A percentile compares a stretch with the other conserved stretches of the same genome.
phyloP scores from a whole-genome alignment of 495 filamentous ascomycete species.

The Pyrenula massariospora region DNA sequence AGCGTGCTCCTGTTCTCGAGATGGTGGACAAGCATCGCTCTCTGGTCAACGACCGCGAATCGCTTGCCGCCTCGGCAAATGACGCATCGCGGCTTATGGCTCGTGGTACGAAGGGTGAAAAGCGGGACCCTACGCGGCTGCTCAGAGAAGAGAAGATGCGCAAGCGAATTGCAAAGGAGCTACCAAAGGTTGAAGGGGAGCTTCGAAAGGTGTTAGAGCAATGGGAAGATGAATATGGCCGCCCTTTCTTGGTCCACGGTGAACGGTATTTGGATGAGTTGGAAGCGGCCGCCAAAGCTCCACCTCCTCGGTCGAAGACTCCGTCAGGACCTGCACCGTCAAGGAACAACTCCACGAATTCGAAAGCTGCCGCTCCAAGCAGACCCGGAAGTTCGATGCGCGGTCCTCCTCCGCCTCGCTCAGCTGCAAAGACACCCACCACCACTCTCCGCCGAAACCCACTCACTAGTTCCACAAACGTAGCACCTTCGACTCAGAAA shows the following conservation, averaged over 20 bases:
- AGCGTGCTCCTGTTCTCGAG: slow-evolving; percentile 72
- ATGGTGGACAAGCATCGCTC: slow-evolving; percentile 75
- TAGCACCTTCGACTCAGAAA: slow-evolving; percentile 26
- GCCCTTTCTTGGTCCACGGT: slow-evolving; percentile 85
- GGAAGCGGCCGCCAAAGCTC: slow-evolving; percentile 49
- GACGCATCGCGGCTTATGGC: slow-evolving; percentile 88
- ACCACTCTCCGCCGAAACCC: slow-evolving; percentile 45
- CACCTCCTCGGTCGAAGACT: slow-evolving; percentile 67
- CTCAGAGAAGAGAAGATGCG: slow-evolving; percentile 96
- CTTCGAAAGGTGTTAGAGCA: slow-evolving; percentile 68
- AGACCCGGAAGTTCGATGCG: slow-evolving; percentile 36
- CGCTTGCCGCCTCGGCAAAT: slow-evolving; percentile 75
- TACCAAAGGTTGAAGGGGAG: slow-evolving; percentile 81
- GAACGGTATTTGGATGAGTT: slow-evolving; percentile 77
- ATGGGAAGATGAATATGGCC: slow-evolving; percentile 90
- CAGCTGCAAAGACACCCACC: slow-evolving; percentile 60
- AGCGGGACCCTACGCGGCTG: slow-evolving; percentile 87
- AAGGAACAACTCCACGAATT: slow-evolving; percentile 25
- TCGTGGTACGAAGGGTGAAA: slow-evolving; percentile 79
- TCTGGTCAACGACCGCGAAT: slow-evolving; percentile 77
- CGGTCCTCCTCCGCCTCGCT: slow-evolving; percentile 39
- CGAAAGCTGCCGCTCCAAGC: slow-evolving; percentile 17
- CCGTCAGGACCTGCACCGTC: slow-evolving; percentile 42
- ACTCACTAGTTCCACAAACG: slow-evolving; percentile 12
- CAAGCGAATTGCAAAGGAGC: slow-evolving; percentile 87